Conservation (phyloP, 202 grass and related monocot genomes). For the Thinopyrum obtusiflorum region DNA sequence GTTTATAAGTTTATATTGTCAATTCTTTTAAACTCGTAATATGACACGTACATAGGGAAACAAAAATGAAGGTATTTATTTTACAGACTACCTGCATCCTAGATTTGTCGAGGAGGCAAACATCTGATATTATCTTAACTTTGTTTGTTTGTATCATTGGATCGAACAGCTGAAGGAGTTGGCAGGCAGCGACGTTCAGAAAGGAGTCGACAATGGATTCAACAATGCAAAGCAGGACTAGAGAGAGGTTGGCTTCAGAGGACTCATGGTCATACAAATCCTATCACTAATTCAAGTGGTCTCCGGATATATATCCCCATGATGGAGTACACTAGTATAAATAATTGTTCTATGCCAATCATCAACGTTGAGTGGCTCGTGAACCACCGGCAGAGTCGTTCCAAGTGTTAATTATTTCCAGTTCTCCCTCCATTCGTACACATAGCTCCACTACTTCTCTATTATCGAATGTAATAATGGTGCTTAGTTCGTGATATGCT, state of each 20-base stretch:
- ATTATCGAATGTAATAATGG: not conserved
- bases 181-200: not conserved
- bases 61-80: not conserved
- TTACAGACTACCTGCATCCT: not conserved
- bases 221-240: not conserved
- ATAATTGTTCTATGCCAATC: not conserved
- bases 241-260: not conserved
- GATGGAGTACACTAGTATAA: slow-evolving; percentile 11
- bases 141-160: not conserved
- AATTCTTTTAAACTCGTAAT: not conserved
- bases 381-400: not conserved
- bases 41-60: not conserved
- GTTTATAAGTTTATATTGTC: not conserved
- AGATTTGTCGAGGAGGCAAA: not conserved
- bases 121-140: not conserved
- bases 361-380: not conserved
- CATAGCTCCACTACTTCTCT: not conserved
- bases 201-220: not conserved
- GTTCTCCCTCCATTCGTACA: not conserved
- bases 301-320: slow-evolving; percentile 14
- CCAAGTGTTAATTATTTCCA: not conserved
- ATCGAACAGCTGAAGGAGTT: slow-evolving; percentile 20
- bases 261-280: not conserved
- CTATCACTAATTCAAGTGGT: not conserved
- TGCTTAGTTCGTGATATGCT: not conserved